phyloP scores from a whole-genome alignment of 768 basidiomycete species.

The Termitomyces sp. region DNA sequence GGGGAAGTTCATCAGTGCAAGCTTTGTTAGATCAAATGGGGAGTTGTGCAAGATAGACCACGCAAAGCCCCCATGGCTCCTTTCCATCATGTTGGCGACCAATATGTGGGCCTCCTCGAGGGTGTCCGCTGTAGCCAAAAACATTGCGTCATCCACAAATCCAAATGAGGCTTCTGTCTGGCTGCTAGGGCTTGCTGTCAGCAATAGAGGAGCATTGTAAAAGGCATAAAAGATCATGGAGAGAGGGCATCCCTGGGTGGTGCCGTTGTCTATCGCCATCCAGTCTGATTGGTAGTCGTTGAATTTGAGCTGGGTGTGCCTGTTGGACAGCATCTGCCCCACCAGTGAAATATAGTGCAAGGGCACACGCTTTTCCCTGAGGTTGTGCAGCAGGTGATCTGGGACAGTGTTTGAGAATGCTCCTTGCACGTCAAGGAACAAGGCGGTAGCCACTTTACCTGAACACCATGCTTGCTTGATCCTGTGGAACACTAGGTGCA shows the following conservation, averaged over 20 bases:
- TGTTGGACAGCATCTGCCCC: not conserved
- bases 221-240: too few relatives aligned
- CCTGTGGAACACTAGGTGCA: not conserved
- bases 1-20: not conserved
- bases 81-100: not conserved
- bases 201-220: too few relatives aligned
- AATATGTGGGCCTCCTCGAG: not conserved
- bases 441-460: not conserved
- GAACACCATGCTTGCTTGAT: not conserved
- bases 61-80: not conserved
- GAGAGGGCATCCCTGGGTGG: too few relatives aligned
- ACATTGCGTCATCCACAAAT: not conserved
- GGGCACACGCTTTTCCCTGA: too few relatives aligned
- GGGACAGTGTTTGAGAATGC: not conserved
- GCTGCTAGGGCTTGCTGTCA: too few relatives aligned
- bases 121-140: not conserved
- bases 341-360: not conserved
- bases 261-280: not conserved
- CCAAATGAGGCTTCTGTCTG: not conserved
- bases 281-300: not conserved
- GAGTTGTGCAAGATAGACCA: not conserved
- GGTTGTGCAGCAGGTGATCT: not conserved
- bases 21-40: not conserved
- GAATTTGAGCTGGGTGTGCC: not conserved
- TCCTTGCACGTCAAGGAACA: not conserved